phyloP scores from a whole-genome alignment of 2,329 filamentous ascomycete genomes.

The Seiridium cupressi region DNA sequence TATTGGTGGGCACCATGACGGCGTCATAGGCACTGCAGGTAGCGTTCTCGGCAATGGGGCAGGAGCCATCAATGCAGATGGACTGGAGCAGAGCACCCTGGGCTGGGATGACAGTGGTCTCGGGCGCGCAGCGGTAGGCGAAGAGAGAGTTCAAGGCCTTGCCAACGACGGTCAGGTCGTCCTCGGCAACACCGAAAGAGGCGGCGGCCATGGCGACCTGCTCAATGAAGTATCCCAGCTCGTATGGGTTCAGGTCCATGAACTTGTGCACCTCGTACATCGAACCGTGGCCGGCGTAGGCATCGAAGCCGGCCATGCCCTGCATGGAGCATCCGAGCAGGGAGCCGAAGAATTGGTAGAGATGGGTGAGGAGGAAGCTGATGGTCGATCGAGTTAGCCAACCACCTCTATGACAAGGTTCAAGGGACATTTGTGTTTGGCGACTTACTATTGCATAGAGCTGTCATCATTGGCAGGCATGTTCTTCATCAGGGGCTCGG shows the following conservation, averaged over 20 bases:
- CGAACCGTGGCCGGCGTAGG: constrained; percentile 43
- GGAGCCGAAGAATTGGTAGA: constrained; percentile 61
- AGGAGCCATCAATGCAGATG: constrained; percentile 53
- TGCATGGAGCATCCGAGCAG: constrained; percentile 55
- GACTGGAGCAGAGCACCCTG: constrained; percentile 48
- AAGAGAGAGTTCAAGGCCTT: constrained; percentile 49
- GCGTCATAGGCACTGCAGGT: constrained; percentile 44
- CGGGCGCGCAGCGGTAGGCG: constrained; percentile 47
- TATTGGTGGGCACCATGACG: constrained; percentile 19
- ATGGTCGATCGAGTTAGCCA: neutral
- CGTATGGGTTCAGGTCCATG: constrained; percentile 51
- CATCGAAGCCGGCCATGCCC: constrained; percentile 46
- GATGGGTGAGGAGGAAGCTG: constrained; percentile 57
- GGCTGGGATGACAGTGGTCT: constrained; percentile 40
- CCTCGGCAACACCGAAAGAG: constrained; percentile 56
- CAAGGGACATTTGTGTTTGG: constrained; percentile 1
- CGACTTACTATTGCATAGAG: constrained; percentile 55
- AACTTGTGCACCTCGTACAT: constrained; percentile 58
- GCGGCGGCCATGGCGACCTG: constrained; percentile 56
- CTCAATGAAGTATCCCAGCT: constrained; percentile 58
- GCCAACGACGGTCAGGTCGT: constrained; percentile 49
- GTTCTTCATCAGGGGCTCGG: constrained; percentile 52
- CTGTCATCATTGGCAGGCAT: constrained; percentile 47
- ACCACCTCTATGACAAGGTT: neutral
- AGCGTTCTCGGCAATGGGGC: constrained; percentile 43